Base-by-base conservation (phyloP, 768 basidiomycete species). In the Leucosporidium yakuticum region DNA sequence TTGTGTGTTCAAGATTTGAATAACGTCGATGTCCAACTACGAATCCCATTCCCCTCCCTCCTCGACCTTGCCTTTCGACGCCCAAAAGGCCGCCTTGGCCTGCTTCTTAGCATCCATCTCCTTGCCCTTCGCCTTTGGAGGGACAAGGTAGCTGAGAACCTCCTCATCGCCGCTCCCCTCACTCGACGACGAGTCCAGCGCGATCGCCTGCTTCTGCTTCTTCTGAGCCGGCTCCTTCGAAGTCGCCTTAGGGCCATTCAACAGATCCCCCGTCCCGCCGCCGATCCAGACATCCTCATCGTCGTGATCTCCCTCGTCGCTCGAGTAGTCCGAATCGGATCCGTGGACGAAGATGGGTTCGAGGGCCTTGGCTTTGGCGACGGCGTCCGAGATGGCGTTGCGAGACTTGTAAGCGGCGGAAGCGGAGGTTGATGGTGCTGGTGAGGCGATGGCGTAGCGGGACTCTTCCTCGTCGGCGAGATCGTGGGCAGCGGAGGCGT, bases 391-490 rank as follows among this genome's bases (percentile, higher is more conserved):
- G 62, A 63, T 7, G n/a, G 29, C 8, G 21, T 34, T 50, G 5
- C 27, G 29, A n/a, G 29, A 20, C 32, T 20, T 36, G 50, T 36
- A 11, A 15, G 29, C 15, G 32, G 32, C 21, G n/a, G 49, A 2
- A 15, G 55, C 11, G 12, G 32, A 29, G 47, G 34, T 36, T 8
- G 60, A 44, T 32, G 49, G 17, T 4, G 60, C 63, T 4, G 64
- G 62, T 1, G 63, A 59, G 32, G 64, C 67, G 44, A 71, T 61
- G 31, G 66, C 51, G 62, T 73, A 73, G 25, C 72, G 60, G 32
- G 72, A 73, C 4, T 64, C 72, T 29, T 63, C 62, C 29, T 67
- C 68, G 2, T 64, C 67, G 39, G 63, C 64, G 23, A 64, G 62
- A 20, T 58, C 34, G 6, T 44, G 11, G 39, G 39, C 39, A 15